Base-by-base conservation (phyloP, 2,329 filamentous ascomycete species). In the Ustilaginoidea virens region DNA sequence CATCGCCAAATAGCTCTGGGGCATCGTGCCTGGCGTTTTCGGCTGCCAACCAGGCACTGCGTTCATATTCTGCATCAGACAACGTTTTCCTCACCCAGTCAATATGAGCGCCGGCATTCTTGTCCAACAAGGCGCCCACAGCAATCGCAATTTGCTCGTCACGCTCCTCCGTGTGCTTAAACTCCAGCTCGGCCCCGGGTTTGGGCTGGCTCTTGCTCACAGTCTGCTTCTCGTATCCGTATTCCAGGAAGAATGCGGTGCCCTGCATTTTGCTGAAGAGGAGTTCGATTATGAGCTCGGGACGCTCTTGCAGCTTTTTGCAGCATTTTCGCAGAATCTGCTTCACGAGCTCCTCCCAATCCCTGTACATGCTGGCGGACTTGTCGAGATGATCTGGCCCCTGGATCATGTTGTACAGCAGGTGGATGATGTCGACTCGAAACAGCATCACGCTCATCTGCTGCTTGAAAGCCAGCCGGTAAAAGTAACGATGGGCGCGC, bases 391-490 rank as follows among this genome's bases (percentile, higher is more conserved):
- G 71, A 33, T 81, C 71, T 0, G 82, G 80, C 0, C 87, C 87
- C 49, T 92, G 92, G 51, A 96, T 79, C 73, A 98, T 86, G 45
- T 74, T 78, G 47, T 93, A 75, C 28, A 98, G 75, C 2, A 96
- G 63, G 24, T 80, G 74, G 26, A 98, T 72, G 20, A 94, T 92
- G 47, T 96, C 90, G 5, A 93, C 70, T 7, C 87, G 74, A 53
- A 85, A 96, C 1, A 98, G 63, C 57, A 94, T 70, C 14, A 94
- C 76, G 32, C 75, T 76, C 59, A 90, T 75, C 26, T 94, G 82
- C 51, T 92, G 80, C 55, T 96, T 98, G 61, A 96, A 96, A 0
- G 85, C 85, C 8, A 92, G 66, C 0, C 87, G 77, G 46, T 96
- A 92, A 45, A 98, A 86, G 51, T 87, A 98, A 5, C 90, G 78